Evolutionary conservation across 1,139 yeast species (phyloP).

Genomic region (Saccharomyces hybrid): DNA sequence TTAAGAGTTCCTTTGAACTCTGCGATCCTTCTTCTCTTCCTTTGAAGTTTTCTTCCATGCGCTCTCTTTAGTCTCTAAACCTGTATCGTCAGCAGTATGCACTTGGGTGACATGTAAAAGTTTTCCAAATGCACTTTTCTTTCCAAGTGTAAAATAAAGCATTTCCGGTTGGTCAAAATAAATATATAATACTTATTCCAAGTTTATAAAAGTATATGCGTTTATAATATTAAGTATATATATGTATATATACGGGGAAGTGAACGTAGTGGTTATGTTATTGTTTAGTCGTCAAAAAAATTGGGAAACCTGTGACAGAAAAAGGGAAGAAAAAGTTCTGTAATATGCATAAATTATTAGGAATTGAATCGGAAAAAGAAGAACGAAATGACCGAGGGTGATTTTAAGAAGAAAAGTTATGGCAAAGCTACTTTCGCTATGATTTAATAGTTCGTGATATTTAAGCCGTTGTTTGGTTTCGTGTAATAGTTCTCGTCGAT

Average conservation of each 20-base stretch:
- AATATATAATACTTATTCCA: not conserved
- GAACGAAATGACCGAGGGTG: not conserved
- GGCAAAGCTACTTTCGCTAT: not conserved
- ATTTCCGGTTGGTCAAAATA: not conserved
- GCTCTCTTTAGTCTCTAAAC: not conserved
- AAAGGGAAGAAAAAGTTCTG: not conserved
- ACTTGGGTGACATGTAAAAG: slow-evolving; percentile 6
- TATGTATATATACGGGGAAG: not conserved
- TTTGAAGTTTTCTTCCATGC: no score
- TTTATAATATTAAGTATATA: not conserved
- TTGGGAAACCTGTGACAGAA: not conserved
- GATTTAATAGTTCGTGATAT: not conserved
- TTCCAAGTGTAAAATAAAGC: not conserved
- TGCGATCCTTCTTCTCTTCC: no score
- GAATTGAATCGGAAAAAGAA: not conserved
- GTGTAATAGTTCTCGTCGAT: not conserved
- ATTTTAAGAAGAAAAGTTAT: not conserved
- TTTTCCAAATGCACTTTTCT: not conserved
- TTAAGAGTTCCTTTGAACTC: no score
- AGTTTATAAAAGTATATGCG: not conserved
- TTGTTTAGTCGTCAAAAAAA: not conserved
- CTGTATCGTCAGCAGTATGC: not conserved
- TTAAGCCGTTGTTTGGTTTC: not conserved
- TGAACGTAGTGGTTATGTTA: not conserved
- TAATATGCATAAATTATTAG: not conserved